Base-by-base conservation (phyloP, 805 yeast species). In the Myxozyma mucilagina region DNA sequence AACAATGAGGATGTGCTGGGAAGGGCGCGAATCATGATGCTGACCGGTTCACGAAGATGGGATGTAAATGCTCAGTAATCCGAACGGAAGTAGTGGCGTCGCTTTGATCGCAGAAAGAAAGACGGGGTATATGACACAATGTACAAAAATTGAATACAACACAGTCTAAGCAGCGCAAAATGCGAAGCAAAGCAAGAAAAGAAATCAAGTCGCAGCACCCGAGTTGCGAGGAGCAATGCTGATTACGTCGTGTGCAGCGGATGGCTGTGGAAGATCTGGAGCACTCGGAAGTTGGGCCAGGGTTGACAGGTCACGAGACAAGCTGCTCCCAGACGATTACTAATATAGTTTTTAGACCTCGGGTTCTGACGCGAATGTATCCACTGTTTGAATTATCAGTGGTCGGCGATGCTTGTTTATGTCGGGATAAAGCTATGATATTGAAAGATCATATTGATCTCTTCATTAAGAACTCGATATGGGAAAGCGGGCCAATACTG, bases 1-100 rank as follows among this genome's bases (percentile, higher is more conserved):
- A 39, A 20, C 7, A 50, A 14, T 5, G 50, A 36, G 3, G 64
- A 24, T 4, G 58, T 52, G 29, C 60, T 54, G 29, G 64, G 60
- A 36, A 60, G 31, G 16, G 60, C 47, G 54, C 64, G 64, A 38
- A 56, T 60, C 64, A 60, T 50, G 41, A n/a, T 39, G 54, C 45
- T 41, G 47, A 39, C 47, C 41, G 41, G 53, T 16, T 11, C 39
- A 11, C 31, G 44, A n/a, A 36, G 47, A n/a, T 18, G 32, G 47
- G 20, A 18, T 18, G 16, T 35, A 6, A 10, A 31, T 42, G 56
- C 47, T 49, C 53, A 36, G 53, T 49, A 49, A 49, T 41, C 53
- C 43, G 43, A 16, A 20, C n/a, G 8, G 24, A 34, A 20, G 42
- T 36, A 34, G 48, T 49, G 56, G 35, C 32, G 16, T 13, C 39